Evolutionary conservation across 768 basidiomycete species (phyloP).

Genomic region (Boletus fagicola): DNA sequence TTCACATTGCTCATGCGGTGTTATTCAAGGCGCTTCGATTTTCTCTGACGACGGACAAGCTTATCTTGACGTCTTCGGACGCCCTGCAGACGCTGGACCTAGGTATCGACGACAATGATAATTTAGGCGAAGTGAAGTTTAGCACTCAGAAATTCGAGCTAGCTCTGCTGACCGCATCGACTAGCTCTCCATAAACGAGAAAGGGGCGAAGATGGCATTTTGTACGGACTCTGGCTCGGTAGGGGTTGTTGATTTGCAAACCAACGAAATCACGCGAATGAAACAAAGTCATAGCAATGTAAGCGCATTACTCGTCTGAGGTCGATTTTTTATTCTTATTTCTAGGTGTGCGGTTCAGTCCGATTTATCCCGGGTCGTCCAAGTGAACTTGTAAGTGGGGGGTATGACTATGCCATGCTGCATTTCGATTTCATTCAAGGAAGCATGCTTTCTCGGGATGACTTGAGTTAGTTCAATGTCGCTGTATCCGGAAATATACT

Average conservation of each 20-base stretch:
- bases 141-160: background rate
- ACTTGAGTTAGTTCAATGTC: slow-evolving; percentile 47
- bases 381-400: slow-evolving; percentile 71
- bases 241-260: slow-evolving; percentile 61
- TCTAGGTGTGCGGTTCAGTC: slow-evolving; percentile 67
- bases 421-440: slow-evolving; percentile 66
- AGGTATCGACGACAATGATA: slow-evolving; percentile 51
- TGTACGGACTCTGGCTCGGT: slow-evolving; percentile 68
- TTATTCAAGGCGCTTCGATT: slow-evolving; percentile 35
- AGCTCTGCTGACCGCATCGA: slow-evolving; percentile 37
- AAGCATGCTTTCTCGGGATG: slow-evolving; percentile 53
- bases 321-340: slow-evolving; percentile 3
- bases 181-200: slow-evolving; percentile 62
- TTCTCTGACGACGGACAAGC: slow-evolving; percentile 45
- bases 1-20: background rate
- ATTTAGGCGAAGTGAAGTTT: slow-evolving; percentile 63
- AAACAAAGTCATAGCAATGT: slow-evolving; percentile 64
- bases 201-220: slow-evolving; percentile 58
- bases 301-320: slow-evolving; percentile 21
- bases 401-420: slow-evolving; percentile 66
- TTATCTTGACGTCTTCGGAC: slow-evolving; percentile 55
- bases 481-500: background rate
- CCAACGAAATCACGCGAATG: slow-evolving; percentile 51
- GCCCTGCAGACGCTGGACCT: slow-evolving; percentile 46
- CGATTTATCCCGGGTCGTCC: slow-evolving; percentile 71